Evolutionary conservation across 306 rosid species (phyloP).

Genomic region (Citrullus colocynthis): DNA sequence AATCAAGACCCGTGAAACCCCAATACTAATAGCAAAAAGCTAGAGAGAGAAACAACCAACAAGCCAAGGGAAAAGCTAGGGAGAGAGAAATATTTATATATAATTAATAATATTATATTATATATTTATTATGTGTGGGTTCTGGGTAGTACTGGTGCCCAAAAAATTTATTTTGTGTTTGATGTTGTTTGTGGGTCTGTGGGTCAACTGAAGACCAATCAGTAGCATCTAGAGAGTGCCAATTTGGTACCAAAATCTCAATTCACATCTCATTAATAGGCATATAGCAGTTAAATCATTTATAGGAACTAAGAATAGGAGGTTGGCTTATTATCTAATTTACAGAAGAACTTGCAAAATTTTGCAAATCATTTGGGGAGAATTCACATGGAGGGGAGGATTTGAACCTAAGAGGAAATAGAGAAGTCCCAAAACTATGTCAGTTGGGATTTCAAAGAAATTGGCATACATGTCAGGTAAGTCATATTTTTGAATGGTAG

Average conservation of each 20-base stretch:
- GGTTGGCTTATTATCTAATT: neutral
- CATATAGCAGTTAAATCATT: neutral
- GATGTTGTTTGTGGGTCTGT: neutral
- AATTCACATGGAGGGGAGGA: too few species aligned
- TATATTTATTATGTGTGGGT: neutral
- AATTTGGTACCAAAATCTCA: neutral
- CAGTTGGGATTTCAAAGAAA: too few species aligned
- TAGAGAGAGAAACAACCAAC: slow-evolving; percentile 7
- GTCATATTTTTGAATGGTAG: too few species aligned
- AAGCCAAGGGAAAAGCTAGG: neutral
- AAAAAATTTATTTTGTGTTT: neutral
- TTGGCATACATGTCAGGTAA: too few species aligned
- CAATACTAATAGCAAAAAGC: neutral
- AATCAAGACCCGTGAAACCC: slow-evolving; percentile 66
- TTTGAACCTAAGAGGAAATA: too few species aligned
- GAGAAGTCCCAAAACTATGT: too few species aligned
- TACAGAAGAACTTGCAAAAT: neutral
- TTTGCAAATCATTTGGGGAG: neutral
- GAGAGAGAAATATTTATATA: neutral
- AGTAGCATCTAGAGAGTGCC: neutral
- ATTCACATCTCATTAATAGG: neutral
- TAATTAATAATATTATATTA: neutral
- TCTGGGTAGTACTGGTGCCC: neutral
- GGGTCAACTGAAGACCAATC: neutral
- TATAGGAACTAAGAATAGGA: neutral